Evolutionary conservation across 2,329 filamentous ascomycete species (phyloP), one percentile per base, ranked within the genome.

Genomic region (Aspergillus arachidicola): DNA sequence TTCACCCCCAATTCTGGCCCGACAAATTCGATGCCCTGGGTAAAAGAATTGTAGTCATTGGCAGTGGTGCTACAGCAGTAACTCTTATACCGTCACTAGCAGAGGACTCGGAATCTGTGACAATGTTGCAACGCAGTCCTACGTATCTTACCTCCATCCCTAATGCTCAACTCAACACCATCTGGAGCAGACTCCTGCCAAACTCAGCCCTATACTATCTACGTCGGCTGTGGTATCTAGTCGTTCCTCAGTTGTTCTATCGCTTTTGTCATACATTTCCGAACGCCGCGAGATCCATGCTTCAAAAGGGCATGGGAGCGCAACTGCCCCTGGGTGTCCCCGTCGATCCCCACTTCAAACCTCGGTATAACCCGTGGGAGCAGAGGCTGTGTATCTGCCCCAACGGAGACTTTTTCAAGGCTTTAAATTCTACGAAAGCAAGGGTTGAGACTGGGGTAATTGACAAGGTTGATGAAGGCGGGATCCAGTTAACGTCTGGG

Each of bases 61-160:
- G 91, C 14, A 90, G 86, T 16, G 92, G 92, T 6, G 91, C 92
- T 1, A 95, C 92, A 0, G 89, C 91, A 10, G 79, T 94, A 45
- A 94, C 91, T 0, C 82, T 96, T 0, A 72, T 95, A 3, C 92
- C 92, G 0, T 84, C 81, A 50, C 78, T 95, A 26, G 86, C 87
- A 0, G 79, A 89, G 83, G 30, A 90, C 89, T 5, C 78, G 76
- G 4, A 82, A 85, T 19, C 87, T 7, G 38, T 92, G 14, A 93
- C 90, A 1, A 91, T 94, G 85, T 82, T 95, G 3, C 92, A 95
- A 76, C 86, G 92, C 57, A 92, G 87, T 34, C 92, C 92, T 0
- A 85, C 83, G 0, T 93, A 91, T 70, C 82, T 93, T 59, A 62
- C 89, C 45, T 78, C 84, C n/a, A 65, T 86, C 1, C 75, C 82